Evolutionary conservation across 208 protist genomes (phyloP).

Genomic region (Strigomonas oncopelti): DNA sequence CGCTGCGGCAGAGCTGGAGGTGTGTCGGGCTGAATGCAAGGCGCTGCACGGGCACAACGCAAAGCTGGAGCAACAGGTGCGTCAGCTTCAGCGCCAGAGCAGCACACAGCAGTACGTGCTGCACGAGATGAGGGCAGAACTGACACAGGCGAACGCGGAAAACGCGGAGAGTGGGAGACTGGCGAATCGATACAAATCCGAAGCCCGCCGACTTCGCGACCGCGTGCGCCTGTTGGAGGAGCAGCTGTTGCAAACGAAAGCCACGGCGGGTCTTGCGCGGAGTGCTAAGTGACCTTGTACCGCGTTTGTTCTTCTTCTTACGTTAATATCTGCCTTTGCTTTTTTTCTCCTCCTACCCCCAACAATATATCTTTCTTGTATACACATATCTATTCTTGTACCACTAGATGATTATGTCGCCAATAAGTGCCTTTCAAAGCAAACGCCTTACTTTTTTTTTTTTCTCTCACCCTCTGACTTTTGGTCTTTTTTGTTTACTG

Average conservation of each 20-base stretch:
- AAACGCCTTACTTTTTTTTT: not conserved
- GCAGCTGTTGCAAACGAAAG: constrained; percentile 8
- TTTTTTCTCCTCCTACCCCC: not conserved
- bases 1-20: constrained; percentile 8
- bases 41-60: constrained; percentile 12
- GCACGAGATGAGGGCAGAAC: constrained; percentile 8
- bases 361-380: not conserved
- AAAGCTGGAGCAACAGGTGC: not conserved
- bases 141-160: not conserved
- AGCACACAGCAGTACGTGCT: constrained; percentile 18
- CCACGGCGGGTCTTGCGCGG: not conserved
- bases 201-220: constrained; percentile 10
- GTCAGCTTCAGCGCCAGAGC: constrained; percentile 15
- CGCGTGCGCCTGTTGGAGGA: constrained; percentile 11
- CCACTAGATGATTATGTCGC: not conserved
- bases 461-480: constrained; percentile 1
- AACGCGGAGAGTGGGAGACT: not conserved
- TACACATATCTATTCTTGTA: not conserved
- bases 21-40: constrained; percentile 12
- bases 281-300: not conserved
- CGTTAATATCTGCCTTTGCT: not conserved
- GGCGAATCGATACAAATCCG: not conserved
- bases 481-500: not conserved
- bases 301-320: not conserved
- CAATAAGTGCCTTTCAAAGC: not conserved